Evolutionary conservation across 495 filamentous ascomycete species (phyloP).

Genomic region (Penicillium coprophilum): DNA sequence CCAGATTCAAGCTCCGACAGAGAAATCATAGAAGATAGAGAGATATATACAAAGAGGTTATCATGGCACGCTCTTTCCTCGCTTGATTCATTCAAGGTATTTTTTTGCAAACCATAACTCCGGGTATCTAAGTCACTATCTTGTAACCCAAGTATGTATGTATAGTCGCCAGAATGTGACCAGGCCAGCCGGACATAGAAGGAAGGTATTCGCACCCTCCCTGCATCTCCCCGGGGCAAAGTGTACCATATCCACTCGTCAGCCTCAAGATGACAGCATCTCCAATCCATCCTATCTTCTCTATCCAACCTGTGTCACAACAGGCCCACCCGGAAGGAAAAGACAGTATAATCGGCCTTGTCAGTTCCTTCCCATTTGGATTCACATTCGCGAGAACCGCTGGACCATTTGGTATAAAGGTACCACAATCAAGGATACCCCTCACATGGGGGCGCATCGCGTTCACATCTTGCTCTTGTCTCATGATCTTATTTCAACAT

Average conservation of each 20-base stretch:
- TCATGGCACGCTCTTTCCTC: not conserved
- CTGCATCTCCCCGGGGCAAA: not conserved
- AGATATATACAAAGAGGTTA: not conserved
- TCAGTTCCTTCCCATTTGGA: not conserved
- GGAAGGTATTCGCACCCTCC: not conserved
- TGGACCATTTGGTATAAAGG: not conserved
- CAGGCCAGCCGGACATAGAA: conserved; percentile 16
- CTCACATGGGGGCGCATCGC: not conserved
- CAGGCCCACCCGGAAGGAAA: not conserved
- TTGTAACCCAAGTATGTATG: conserved; percentile 3
- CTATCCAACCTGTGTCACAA: not conserved
- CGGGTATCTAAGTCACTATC: conserved; percentile 24
- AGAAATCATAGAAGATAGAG: not conserved
- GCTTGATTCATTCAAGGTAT: not conserved
- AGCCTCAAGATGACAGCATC: not conserved
- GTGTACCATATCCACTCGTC: not conserved
- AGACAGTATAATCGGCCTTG: not conserved
- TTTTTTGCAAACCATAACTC: conserved; percentile 17
- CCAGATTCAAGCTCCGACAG: not conserved
- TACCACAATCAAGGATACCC: conserved; percentile 2
- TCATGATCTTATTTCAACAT: not conserved
- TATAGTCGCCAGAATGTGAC: conserved; percentile 8
- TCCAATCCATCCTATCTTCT: not conserved
- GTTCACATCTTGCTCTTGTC: not conserved
- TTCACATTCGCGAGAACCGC: not conserved